Conservation (phyloP, 139 green algal species). For the Ettlia oleoabundans region DNA sequence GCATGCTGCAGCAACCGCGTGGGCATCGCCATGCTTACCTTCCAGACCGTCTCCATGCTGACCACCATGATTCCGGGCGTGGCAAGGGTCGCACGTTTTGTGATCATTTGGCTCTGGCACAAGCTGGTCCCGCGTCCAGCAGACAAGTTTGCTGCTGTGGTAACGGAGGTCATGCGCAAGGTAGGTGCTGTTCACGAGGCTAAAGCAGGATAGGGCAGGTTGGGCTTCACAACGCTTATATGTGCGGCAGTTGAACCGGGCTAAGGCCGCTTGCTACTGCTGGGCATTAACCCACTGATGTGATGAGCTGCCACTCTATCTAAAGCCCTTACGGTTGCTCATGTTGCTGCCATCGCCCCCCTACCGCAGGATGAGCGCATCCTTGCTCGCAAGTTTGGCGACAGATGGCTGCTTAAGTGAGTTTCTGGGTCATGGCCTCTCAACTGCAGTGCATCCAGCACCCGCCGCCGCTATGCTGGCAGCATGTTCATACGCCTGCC, state of each 20-base stretch:
- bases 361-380: constrained; percentile 1
- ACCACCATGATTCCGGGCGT: not conserved
- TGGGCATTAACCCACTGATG: no score
- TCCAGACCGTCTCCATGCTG: constrained; percentile 1
- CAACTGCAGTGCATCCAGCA: no score
- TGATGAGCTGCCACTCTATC: no score
- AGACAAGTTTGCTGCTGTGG: constrained; percentile 9
- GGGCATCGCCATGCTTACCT: constrained; percentile 10
- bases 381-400: constrained; percentile 18
- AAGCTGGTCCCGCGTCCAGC: not conserved
- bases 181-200: not conserved
- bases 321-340: no score
- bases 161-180: not conserved
- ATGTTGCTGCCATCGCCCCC: no score
- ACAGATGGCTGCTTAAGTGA: constrained; percentile 29
- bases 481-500: no score
- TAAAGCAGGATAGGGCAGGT: not conserved
- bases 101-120: not conserved
- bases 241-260: no score
- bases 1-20: constrained; percentile 9
- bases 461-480: no score
- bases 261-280: no score
- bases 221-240: not conserved
- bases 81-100: no score
- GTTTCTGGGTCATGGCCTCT: not conserved